These are phyloP conservation scores for Sphagnum magellanicum DNA, from an alignment of 228 moss, liverwort and hornwort genomes.

Conservation along the genomic window DNA sequence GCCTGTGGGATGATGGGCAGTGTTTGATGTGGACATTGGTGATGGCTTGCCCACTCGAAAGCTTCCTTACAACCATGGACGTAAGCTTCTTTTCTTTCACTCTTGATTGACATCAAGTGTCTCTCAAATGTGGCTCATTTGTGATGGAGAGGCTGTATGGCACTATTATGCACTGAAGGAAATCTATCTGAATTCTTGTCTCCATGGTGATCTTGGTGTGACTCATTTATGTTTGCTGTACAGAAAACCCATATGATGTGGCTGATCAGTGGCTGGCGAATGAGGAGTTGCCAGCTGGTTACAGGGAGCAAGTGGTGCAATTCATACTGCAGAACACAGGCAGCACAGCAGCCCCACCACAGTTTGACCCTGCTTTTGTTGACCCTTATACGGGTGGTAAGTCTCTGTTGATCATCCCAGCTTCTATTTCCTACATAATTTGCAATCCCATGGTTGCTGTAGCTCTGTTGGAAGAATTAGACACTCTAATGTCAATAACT, in stretches of 20 bases:
- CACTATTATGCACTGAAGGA: too few relatives aligned
- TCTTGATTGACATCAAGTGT: background rate
- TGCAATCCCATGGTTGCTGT: too few relatives aligned
- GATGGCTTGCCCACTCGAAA: constrained; percentile 90
- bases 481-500: too few relatives aligned
- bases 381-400: constrained; percentile 98
- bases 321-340: constrained; percentile 93
- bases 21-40: constrained; percentile 96
- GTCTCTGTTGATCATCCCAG: background rate
- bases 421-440: too few relatives aligned
- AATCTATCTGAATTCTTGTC: too few relatives aligned
- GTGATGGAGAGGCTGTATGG: too few relatives aligned
- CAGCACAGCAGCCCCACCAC: constrained; percentile 37
- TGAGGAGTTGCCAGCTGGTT: constrained; percentile 75
- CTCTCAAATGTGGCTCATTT: too few relatives aligned
- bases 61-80: constrained; percentile 83
- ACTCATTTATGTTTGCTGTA: background rate
- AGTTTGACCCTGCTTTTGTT: constrained; percentile 69
- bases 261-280: constrained; percentile 90
- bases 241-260: constrained; percentile 93
- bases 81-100: constrained; percentile 29
- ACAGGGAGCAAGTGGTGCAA: constrained; percentile 92
- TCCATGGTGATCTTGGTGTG: too few relatives aligned
- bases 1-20: constrained; percentile 24
- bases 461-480: too few relatives aligned